phyloP scores from a whole-genome alignment of 305 asterid genomes.

The Fraxinus sp. region DNA sequence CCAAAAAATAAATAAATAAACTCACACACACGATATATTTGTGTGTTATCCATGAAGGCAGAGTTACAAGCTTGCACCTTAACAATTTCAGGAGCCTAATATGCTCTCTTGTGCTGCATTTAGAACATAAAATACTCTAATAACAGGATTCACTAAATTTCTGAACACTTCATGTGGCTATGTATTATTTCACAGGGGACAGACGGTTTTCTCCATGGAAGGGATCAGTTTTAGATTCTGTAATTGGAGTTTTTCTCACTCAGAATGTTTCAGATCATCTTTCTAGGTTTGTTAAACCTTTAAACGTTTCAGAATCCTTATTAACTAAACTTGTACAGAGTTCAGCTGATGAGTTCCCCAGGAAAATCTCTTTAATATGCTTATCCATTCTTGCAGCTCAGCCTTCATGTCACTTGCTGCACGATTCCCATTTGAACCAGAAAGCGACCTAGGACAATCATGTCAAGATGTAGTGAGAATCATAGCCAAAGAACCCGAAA shows the following conservation, averaged over 20 bases:
- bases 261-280: slow-evolving; percentile 99
- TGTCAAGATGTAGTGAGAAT: slow-evolving; percentile 38
- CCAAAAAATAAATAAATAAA: background rate
- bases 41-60: background rate
- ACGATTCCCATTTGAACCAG: slow-evolving; percentile 52
- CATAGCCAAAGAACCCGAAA: slow-evolving; percentile 48
- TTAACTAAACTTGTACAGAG: slow-evolving; percentile 8
- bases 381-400: slow-evolving; percentile 59
- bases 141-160: background rate
- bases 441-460: slow-evolving; percentile 27
- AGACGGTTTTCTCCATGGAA: slow-evolving; percentile 29
- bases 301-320: background rate
- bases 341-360: slow-evolving; percentile 13
- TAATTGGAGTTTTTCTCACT: slow-evolving; percentile 33
- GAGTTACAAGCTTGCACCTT: background rate
- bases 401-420: slow-evolving; percentile 94
- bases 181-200: slow-evolving; percentile 30
- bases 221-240: slow-evolving; percentile 28
- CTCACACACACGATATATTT: background rate
- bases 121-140: background rate
- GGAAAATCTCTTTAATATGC: slow-evolving; percentile 9
- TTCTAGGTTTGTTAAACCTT: slow-evolving; percentile 60
- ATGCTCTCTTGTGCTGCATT: background rate
- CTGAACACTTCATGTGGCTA: slow-evolving; percentile 12
- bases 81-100: background rate